Base-by-base conservation (phyloP, 2,329 filamentous ascomycete species). In the Alternaria brassicicola region DNA sequence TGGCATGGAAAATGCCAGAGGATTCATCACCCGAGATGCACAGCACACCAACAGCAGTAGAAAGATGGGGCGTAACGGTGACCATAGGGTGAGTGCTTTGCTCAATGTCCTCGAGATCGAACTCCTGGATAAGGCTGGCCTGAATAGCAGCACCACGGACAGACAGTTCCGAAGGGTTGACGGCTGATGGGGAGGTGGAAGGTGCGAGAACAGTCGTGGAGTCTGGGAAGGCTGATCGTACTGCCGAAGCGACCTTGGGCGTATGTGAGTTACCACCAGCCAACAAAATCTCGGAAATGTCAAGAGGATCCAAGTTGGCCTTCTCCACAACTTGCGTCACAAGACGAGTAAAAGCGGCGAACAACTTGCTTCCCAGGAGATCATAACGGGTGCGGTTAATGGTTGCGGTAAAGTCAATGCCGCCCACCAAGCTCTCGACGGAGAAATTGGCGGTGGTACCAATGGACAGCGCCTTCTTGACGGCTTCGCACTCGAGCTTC, bases 31-130 rank as follows among this genome's bases (percentile, higher is more conserved):
- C 84, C 13, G 82, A 82, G 57, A 86, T 81, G 68, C 88, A 86
- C 63, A 96, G 85, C 52, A 98, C 90, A 76, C 95, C 95, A 63
- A 99, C 91, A 62, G 94, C 91, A 75, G 93, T 90, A 69, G 87
- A 84, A 63, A 96, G 88, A 82, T 99, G 95, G 70, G 93, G 92
- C 51, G 96, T 93, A 15, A 93, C 94, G 31, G 94, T 97, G 64
- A 99, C 93, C 75, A 93, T 92, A 51, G 95, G 89, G 83, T 99
- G 94, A 46, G 93, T 96, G 63, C 92, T 96, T 84, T 97, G 93
- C 77, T 96, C 91, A 69, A 99, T 96, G 76, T 98, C 94, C 66
- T 92, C 89, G 68, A 88, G 85, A 71, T 99, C 95, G 79, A 96
- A 99, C 79, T 97, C 94, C 78, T 93, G 89, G 78, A 99, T 92